Conservation (phyloP, 2,329 filamentous ascomycete species). For the Beauveria asiatica region DNA sequence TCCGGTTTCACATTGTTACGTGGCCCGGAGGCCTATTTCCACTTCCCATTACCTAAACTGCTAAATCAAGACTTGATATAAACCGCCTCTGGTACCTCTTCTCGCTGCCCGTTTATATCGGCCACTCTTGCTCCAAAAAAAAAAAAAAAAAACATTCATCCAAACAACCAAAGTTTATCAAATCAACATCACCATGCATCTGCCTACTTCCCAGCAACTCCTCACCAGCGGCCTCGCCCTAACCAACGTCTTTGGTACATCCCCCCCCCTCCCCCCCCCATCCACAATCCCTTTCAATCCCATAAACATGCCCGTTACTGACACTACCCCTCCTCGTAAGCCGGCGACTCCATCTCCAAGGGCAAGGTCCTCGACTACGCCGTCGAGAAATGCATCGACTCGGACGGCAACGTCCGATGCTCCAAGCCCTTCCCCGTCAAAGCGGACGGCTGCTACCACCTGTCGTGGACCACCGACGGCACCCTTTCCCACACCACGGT, state of each 20-base stretch:
- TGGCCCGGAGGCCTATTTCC: background rate
- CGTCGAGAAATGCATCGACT: slow-evolving; percentile 32
- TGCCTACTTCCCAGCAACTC: slow-evolving; percentile 9
- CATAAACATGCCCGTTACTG: background rate
- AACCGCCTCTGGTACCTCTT: background rate
- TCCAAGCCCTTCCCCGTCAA: slow-evolving; percentile 31
- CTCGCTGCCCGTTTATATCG: background rate
- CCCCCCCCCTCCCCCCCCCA: too few species aligned
- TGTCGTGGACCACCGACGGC: slow-evolving; percentile 31
- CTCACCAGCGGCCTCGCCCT: slow-evolving; percentile 9
- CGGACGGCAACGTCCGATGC: slow-evolving; percentile 30
- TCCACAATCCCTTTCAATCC: background rate
- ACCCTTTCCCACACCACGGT: slow-evolving; percentile 31
- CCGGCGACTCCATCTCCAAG: slow-evolving; percentile 17
- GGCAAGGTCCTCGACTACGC: slow-evolving; percentile 34
- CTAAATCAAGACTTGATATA: background rate
- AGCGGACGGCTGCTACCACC: slow-evolving; percentile 30
- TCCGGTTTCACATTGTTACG: slow-evolving; percentile 3
- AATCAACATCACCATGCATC: slow-evolving; percentile 12
- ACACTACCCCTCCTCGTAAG: background rate
- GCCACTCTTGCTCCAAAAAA: background rate
- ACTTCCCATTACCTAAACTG: background rate
- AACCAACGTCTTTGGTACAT: background rate
- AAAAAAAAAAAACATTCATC: too few species aligned
- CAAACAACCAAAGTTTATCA: background rate